A percentile compares a stretch with the other conserved stretches of the same genome.
Conservation (phyloP, 371 early-diverging fungal species). For the Rhizopus stolonifer region DNA sequence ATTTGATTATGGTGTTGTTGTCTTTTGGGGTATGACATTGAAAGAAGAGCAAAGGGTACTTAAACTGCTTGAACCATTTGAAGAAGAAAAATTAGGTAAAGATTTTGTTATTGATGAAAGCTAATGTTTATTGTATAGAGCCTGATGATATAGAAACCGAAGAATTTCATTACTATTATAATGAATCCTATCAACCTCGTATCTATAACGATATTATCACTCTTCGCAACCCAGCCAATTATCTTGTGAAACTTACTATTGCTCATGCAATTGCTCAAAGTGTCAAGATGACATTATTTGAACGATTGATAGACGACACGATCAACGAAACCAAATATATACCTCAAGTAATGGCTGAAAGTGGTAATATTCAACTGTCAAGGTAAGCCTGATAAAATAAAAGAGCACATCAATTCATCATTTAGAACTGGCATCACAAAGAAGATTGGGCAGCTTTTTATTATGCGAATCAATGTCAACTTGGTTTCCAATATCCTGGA, state of each 20-base stretch:
- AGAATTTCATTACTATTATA: conserved; percentile 91
- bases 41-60: conserved; percentile 80
- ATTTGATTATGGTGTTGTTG: conserved; percentile 94
- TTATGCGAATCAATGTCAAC: conserved; percentile 83
- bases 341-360: too few species aligned
- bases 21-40: conserved; percentile 93
- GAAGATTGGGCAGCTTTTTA: conserved; percentile 68
- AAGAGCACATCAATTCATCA: too few species aligned
- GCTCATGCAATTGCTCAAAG: conserved; percentile 87
- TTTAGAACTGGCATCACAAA: conserved; percentile 55
- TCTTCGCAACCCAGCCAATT: conserved; percentile 47
- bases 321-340: conserved; percentile 89
- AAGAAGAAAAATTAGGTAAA: conserved; percentile 67
- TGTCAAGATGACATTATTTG: conserved; percentile 83
- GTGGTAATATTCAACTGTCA: too few species aligned
- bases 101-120: too few species aligned
- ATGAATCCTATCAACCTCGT: conserved; percentile 66
- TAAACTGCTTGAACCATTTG: conserved; percentile 64
- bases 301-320: conserved; percentile 78
- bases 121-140: too few species aligned
- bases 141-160: conserved; percentile 87
- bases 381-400: too few species aligned
- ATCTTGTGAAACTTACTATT: conserved; percentile 72
- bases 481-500: conserved; percentile 78
- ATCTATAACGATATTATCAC: conserved; percentile 62